Evolutionary conservation across 2,329 filamentous ascomycete genomes (phyloP).

Genomic region (Zasmidium cellare): DNA sequence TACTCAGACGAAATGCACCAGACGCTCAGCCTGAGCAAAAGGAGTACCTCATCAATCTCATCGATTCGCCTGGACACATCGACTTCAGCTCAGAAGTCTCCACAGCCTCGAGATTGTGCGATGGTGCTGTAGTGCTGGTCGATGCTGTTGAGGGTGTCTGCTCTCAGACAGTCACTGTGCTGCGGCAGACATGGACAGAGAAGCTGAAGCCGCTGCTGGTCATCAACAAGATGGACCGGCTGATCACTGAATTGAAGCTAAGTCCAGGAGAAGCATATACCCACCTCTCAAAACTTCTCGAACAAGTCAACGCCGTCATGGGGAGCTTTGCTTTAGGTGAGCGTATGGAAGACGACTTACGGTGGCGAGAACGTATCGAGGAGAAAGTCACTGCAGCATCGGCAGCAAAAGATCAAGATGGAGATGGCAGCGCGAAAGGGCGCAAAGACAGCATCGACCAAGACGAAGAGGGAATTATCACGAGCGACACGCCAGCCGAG

Average conservation of each 20-base stretch:
- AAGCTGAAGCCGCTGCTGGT: constrained; percentile 92
- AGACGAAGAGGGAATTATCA: constrained; percentile 53
- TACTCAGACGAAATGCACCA: constrained; percentile 72
- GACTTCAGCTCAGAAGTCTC: constrained; percentile 99
- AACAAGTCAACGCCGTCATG: constrained; percentile 95
- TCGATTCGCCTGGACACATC: constrained; percentile 96
- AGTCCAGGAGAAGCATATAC: constrained; percentile 84
- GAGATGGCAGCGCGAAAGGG: constrained; percentile 32
- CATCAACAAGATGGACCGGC: constrained; percentile 96
- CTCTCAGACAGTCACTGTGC: constrained; percentile 95
- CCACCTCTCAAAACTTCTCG: constrained; percentile 83
- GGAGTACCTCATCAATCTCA: constrained; percentile 95
- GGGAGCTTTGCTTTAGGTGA: constrained; percentile 98
- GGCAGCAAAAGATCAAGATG: constrained; percentile 27
- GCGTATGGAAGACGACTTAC: constrained; percentile 95
- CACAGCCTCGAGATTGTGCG: constrained; percentile 88
- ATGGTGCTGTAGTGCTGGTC: constrained; percentile 90
- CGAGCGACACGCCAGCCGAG: constrained; percentile 52
- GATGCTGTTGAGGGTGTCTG: constrained; percentile 98
- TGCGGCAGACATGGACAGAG: constrained; percentile 93
- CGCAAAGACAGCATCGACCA: constrained; percentile 52
- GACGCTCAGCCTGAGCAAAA: constrained; percentile 58
- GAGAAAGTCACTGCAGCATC: constrained; percentile 74
- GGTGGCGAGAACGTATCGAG: constrained; percentile 93
- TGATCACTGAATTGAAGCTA: constrained; percentile 94